Evolutionary conservation across 2,329 filamentous ascomycete genomes (phyloP).

Genomic region (Aspergillus fumigatus): DNA sequence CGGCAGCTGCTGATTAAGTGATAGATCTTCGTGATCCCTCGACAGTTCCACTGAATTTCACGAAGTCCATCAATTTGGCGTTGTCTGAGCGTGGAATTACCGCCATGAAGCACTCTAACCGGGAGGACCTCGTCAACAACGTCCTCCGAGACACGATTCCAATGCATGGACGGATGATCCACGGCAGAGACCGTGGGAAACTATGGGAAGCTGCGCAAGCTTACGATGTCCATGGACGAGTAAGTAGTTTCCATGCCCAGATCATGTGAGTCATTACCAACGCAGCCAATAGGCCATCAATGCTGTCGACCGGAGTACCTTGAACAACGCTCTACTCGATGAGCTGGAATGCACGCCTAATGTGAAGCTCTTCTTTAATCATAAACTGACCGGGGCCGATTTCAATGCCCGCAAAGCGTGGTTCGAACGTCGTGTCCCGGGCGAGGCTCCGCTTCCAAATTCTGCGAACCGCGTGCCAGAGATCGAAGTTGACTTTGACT

Average conservation of each 20-base stretch:
- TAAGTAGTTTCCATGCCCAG: constrained; percentile 41
- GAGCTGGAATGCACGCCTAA: constrained; percentile 79
- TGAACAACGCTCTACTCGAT: constrained; percentile 82
- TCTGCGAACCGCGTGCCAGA: constrained; percentile 54
- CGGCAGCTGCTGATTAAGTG: constrained; percentile 6
- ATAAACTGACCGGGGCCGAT: constrained; percentile 88
- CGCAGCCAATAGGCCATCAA: constrained; percentile 61
- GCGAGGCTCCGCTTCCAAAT: constrained; percentile 26
- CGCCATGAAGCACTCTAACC: constrained; percentile 68
- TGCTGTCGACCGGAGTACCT: constrained; percentile 75
- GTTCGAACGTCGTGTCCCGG: constrained; percentile 62
- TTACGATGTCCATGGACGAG: constrained; percentile 84
- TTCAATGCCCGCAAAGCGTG: constrained; percentile 75
- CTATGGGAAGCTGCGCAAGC: constrained; percentile 76
- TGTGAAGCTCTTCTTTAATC: constrained; percentile 86
- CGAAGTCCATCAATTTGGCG: constrained; percentile 96
- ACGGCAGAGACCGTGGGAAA: constrained; percentile 63
- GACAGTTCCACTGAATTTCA: constrained; percentile 87
- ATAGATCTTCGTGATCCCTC: constrained; percentile 79
- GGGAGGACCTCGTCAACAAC: constrained; percentile 63
- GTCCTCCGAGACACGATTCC: constrained; percentile 78
- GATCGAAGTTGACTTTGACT: constrained; percentile 80
- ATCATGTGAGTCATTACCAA: constrained; percentile 6
- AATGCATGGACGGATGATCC: constrained; percentile 96
- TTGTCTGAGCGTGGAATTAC: constrained; percentile 91